Conservation (phyloP, 306 rosid species). For the Cucumis sativus region Cucumber_9930_V3 NC_026658.2:14663001-14663500, state of each 20-base stretch:
- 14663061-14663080: neutral
- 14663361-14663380: conserved; percentile 56
- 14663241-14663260: neutral
- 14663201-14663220: neutral
- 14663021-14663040: neutral
- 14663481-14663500: neutral
- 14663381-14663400: conserved; percentile 74
- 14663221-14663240: conserved; percentile 2
- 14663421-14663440: conserved; percentile 69
- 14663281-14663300: conserved; percentile 3
- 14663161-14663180: conserved; percentile 5
- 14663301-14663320: conserved; percentile 1
- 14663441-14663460: conserved; percentile 43
- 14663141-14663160: neutral
- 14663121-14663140: neutral
- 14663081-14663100: conserved; percentile 1
- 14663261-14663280: conserved; percentile 8
- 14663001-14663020: neutral
- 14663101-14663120: neutral
- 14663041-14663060: conserved; percentile 3
- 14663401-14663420: conserved; percentile 73
- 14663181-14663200: conserved; percentile 1
- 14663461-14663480: conserved; percentile 4
- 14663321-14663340: conserved; percentile 20
- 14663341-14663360: conserved; percentile 71